Conservation (phyloP, 2,329 filamentous ascomycete species). For the Arthroderma uncinatum region DNA sequence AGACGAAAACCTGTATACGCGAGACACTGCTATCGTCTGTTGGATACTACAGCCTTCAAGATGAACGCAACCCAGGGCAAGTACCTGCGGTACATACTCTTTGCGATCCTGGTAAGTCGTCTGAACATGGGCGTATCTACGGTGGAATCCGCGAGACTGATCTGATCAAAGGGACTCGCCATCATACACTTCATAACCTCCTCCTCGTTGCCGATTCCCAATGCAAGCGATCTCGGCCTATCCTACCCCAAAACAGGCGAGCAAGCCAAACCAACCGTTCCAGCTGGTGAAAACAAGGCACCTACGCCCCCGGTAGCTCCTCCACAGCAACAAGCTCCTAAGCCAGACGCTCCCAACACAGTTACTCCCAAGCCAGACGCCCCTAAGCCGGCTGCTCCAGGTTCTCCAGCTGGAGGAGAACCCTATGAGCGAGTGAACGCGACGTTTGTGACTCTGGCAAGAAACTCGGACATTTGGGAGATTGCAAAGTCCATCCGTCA, state of each 20-base stretch:
- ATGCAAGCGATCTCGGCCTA: conserved; percentile 13
- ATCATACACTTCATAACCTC: conserved; percentile 71
- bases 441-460: conserved; percentile 89
- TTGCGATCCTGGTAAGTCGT: conserved; percentile 65
- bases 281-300: not conserved
- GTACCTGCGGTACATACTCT: conserved; percentile 54
- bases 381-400: conserved; percentile 17
- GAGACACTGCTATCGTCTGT: not conserved
- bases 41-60: not conserved
- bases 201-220: conserved; percentile 34
- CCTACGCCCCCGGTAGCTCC: not conserved
- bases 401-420: conserved; percentile 37
- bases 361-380: not conserved
- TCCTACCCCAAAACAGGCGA: conserved; percentile 2
- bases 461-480: conserved; percentile 91
- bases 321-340: conserved; percentile 8
- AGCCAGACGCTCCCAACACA: conserved; percentile 7
- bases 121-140: too few relatives aligned
- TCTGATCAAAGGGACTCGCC: conserved; percentile 41
- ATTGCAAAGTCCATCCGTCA: conserved; percentile 92
- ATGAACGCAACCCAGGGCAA: conserved; percentile 26
- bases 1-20: too few relatives aligned
- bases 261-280: conserved; percentile 1
- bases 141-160: conserved; percentile 2
- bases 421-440: conserved; percentile 68